Conservation (phyloP, 257 asterid genomes). For the Capsicum baccatum region DNA sequence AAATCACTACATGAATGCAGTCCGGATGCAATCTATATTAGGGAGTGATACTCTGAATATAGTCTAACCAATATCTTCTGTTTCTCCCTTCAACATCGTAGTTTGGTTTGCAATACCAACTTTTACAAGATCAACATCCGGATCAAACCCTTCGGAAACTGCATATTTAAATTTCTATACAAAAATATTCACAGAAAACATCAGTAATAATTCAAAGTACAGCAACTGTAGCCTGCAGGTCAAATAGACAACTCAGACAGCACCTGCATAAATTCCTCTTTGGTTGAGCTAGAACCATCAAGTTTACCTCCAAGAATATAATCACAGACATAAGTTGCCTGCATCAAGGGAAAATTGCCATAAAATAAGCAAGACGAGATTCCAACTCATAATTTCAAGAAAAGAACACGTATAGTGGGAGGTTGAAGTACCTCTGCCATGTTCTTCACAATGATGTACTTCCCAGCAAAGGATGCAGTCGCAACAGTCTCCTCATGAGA, state of each 20-base stretch:
- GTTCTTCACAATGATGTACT: conserved; percentile 80
- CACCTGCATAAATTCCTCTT: conserved; percentile 93
- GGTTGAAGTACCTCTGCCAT: conserved; percentile 73
- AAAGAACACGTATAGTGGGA: conserved; percentile 16
- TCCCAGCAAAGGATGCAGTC: conserved; percentile 98
- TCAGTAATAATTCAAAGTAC: conserved; percentile 29
- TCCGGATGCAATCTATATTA: background rate
- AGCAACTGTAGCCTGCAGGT: background rate
- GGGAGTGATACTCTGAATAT: conserved; percentile 52
- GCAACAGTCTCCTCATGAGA: conserved; percentile 97
- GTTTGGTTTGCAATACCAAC: conserved; percentile 99
- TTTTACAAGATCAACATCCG: conserved; percentile 65
- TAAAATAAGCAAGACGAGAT: conserved; percentile 20
- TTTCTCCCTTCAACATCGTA: conserved; percentile 98
- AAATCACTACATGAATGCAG: conserved; percentile 22
- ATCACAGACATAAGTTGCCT: conserved; percentile 96
- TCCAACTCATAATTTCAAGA: background rate
- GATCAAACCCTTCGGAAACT: conserved; percentile 71
- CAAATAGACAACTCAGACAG: conserved; percentile 28
- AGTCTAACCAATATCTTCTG: conserved; percentile 60
- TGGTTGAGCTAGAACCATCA: conserved; percentile 98
- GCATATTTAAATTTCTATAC: conserved; percentile 89
- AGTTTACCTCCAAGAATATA: conserved; percentile 56
- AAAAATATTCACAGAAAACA: conserved; percentile 35
- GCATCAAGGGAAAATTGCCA: conserved; percentile 29